Evolutionary conservation across 2,329 filamentous ascomycete species (phyloP).

Genomic region (Fusarium udum): DNA sequence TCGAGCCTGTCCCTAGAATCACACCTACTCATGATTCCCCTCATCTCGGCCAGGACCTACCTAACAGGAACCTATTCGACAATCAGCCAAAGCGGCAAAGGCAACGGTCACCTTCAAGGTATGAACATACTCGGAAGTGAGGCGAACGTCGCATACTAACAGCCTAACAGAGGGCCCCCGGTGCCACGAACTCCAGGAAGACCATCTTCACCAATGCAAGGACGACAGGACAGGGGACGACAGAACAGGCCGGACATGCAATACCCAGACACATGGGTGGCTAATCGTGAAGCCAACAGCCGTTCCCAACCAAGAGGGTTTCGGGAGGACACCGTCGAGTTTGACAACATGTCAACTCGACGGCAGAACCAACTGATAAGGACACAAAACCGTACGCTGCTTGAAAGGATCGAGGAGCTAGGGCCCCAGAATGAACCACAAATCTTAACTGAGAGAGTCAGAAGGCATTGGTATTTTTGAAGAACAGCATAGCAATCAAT

Average conservation of each 20-base stretch:
- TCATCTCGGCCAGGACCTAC: background rate
- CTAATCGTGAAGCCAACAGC: background rate
- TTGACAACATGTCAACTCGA: background rate
- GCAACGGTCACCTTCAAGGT: rapidly evolving
- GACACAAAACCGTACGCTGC: rapidly evolving
- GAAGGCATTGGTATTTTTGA: background rate
- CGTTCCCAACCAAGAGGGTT: background rate
- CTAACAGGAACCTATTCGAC: rapidly evolving
- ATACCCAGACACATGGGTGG: background rate
- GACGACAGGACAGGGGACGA: background rate
- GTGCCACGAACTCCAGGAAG: rapidly evolving
- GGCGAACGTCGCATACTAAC: background rate
- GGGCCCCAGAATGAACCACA: background rate
- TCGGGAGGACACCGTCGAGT: slow-evolving; percentile 13
- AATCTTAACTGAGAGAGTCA: background rate
- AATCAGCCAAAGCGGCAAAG: background rate
- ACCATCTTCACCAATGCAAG: background rate
- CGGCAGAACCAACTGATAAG: background rate
- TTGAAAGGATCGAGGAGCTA: background rate
- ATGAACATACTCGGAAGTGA: background rate
- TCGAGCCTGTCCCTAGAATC: background rate
- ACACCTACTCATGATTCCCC: rapidly evolving
- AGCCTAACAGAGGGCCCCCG: background rate
- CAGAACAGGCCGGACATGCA: no score
- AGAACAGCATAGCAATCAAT: background rate